Evolutionary conservation across 2,329 filamentous ascomycete genomes (phyloP), one percentile per base, ranked within the genome.

Genomic region (Fusarium compactum): DNA sequence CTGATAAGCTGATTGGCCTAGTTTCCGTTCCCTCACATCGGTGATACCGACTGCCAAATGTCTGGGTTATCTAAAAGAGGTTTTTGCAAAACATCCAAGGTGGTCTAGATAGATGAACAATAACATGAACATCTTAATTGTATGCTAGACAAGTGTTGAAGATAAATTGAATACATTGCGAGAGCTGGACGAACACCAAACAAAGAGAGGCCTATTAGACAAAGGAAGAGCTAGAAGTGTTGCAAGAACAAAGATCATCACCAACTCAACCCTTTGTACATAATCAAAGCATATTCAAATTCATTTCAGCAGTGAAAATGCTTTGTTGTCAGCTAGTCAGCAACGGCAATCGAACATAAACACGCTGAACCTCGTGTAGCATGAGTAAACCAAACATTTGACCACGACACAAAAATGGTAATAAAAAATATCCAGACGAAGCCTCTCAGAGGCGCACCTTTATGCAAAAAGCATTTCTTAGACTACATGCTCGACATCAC

Each of bases 401-500:
- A 20, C 27, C 25, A 52, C 4, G 5, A 20, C 14, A 15, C 24
- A 18, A 40, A 38, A 16, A 67, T 67, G 63, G 4, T 8, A 22
- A 6, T 20, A 2, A 11, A 27, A n/a, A 16, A 5, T 8, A 5
- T 8, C 3, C 29, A 46, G n/a, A 41, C 5, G 12, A 22, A 25
- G 9, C 51, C 9, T 40, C 29, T 18, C 1, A 25, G 24, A 9
- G 40, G 60, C 12, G 40, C 22, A 22, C 55, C 68, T 1, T 22
- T 70, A 4, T 71, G 68, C 30, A 32, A 47, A 20, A 54, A 18
- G 0, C 64, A 70, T 16, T 70, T 70, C 20, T 8, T 40, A 55
- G 20, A 56, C 6, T 41, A 58, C 9, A 25, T 34, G 0, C 32
- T 52, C 3, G 18, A 53, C 8, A 55, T 69, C 10, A 16, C 10